phyloP scores from a whole-genome alignment of 2,329 filamentous ascomycete genomes.

The Alternaria alternata region DNA sequence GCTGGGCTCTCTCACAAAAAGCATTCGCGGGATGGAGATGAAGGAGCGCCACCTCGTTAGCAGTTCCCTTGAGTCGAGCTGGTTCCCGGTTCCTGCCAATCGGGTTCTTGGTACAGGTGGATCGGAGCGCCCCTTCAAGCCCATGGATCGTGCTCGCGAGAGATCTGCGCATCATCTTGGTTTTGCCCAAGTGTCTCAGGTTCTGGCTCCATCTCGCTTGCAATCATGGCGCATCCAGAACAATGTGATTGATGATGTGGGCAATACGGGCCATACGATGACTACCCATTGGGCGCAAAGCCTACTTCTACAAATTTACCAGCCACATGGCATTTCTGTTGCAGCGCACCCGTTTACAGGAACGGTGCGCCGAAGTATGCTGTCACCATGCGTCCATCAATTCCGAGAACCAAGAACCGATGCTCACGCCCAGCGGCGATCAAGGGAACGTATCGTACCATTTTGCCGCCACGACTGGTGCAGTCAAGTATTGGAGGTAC shows the following conservation, averaged over 20 bases:
- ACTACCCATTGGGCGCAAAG: not conserved
- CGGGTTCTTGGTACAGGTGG: conserved; percentile 11
- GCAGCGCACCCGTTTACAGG: not conserved
- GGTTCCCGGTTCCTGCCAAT: conserved; percentile 14
- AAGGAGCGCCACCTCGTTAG: conserved; percentile 10
- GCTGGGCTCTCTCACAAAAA: conserved; percentile 18
- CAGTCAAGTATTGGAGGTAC: conserved; percentile 26
- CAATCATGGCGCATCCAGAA: conserved; percentile 6
- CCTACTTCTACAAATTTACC: not conserved
- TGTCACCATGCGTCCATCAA: conserved; percentile 20
- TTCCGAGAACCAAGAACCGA: conserved; percentile 15
- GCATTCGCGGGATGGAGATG: conserved; percentile 14
- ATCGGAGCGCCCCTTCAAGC: conserved; percentile 19
- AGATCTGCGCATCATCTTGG: conserved; percentile 26
- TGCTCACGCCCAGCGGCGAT: conserved; percentile 10
- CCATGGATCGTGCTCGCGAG: conserved; percentile 15
- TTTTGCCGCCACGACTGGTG: conserved; percentile 22
- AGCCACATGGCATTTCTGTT: conserved; percentile 4
- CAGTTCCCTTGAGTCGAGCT: conserved; percentile 8
- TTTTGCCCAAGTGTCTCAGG: conserved; percentile 24
- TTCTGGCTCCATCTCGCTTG: conserved; percentile 20
- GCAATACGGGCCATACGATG: not conserved
- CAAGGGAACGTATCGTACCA: conserved; percentile 20
- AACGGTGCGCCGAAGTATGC: conserved; percentile 12
- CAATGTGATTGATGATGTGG: not conserved